Percentiles rank a stretch among this genome's conserved stretches.
Evolutionary conservation across 23 red algal species (phyloP).

Genomic region (Pyropia yezoensis): DNA sequence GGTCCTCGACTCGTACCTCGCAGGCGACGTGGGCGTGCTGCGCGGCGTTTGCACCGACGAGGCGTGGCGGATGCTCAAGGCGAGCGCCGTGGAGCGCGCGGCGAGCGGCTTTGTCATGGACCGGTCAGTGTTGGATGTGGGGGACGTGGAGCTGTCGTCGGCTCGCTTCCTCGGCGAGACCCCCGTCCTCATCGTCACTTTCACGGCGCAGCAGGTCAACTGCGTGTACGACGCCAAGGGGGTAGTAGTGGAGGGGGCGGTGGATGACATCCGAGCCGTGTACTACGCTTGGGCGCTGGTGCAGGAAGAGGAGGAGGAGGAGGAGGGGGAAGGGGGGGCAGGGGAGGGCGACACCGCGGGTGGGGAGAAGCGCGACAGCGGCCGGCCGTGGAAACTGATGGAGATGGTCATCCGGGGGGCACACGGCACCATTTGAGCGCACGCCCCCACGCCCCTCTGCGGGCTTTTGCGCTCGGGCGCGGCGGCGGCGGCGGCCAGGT

Average conservation of each 20-base stretch:
- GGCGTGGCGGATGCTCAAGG: conserved; percentile 68
- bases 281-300: conserved; percentile 80
- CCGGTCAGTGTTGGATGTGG: conserved; percentile 67
- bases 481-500: too few species aligned
- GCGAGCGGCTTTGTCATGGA: conserved; percentile 79
- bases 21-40: conserved; percentile 41
- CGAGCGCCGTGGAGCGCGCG: conserved; percentile 67
- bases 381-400: conserved; percentile 76
- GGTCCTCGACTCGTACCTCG: conserved; percentile 81
- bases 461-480: too few species aligned
- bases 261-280: conserved; percentile 86
- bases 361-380: neutral
- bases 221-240: conserved; percentile 61
- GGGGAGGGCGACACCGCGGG: neutral
- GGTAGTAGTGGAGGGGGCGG: conserved; percentile 74
- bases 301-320: conserved; percentile 5
- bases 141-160: conserved; percentile 79
- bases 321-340: conserved; percentile 6
- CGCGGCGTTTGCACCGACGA: conserved; percentile 62
- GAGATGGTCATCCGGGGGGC: conserved; percentile 96
- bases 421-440: conserved; percentile 75
- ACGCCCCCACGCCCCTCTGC: neutral
- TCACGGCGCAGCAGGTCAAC: conserved; percentile 95
- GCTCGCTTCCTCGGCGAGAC: conserved; percentile 66
- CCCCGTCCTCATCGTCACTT: conserved; percentile 94